These are phyloP conservation scores for Salisapilia sapeloensis DNA, from an alignment of 352 stramenopile species.

Conservation along the genomic window DNA sequence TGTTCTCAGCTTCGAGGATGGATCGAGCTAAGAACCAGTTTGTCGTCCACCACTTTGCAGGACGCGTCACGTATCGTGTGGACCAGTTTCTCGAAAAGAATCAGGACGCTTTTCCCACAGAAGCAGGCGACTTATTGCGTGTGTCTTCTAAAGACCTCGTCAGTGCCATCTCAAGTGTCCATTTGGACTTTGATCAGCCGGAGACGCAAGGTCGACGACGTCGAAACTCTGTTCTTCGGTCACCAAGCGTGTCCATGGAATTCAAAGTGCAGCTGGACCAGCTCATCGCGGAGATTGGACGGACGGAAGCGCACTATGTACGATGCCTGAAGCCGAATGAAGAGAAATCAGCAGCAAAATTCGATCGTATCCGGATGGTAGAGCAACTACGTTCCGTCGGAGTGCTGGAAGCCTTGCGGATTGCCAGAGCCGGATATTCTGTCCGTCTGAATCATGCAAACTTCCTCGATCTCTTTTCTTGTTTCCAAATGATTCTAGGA, in stretches of 20 bases:
- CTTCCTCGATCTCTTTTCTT: constrained; percentile 75
- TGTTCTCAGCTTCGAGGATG: constrained; percentile 70
- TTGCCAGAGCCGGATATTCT: constrained; percentile 91
- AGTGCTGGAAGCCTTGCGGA: constrained; percentile 91
- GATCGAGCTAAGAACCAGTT: constrained; percentile 73
- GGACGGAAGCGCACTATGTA: constrained; percentile 95
- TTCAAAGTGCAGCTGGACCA: constrained; percentile 89
- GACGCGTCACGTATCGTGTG: constrained; percentile 53
- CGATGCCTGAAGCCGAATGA: constrained; percentile 99
- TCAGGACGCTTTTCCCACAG: constrained; percentile 52
- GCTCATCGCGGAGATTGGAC: constrained; percentile 88
- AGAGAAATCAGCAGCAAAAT: constrained; percentile 38
- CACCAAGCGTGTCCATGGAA: constrained; percentile 75
- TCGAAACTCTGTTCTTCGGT: constrained; percentile 27
- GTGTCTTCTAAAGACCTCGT: constrained; percentile 53
- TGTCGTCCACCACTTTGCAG: constrained; percentile 68
- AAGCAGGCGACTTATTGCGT: constrained; percentile 30
- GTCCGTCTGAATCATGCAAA: constrained; percentile 86
- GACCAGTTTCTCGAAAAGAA: constrained; percentile 81
- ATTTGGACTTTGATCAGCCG: constrained; percentile 8
- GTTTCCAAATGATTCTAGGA: constrained; percentile 25
- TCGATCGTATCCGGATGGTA: constrained; percentile 82
- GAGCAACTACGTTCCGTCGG: constrained; percentile 95
- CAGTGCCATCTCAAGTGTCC: constrained; percentile 23
- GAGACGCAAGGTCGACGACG: constrained; percentile 1